phyloP scores from a whole-genome alignment of 352 stramenopile genomes.

The Phytophthora melonis region DNA sequence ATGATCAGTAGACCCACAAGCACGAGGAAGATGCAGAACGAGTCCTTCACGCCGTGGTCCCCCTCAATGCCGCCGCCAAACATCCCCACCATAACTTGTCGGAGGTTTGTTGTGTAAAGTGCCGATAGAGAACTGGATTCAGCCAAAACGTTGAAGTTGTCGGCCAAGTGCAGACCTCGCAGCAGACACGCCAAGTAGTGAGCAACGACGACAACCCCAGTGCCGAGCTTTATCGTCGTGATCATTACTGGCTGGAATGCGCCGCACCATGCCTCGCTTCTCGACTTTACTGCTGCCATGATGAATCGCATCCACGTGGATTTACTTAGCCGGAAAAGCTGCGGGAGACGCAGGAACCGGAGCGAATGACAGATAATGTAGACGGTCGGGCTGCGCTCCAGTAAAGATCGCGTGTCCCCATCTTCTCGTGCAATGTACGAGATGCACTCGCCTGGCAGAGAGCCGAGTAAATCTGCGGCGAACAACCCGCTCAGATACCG shows the following conservation, averaged over 20 bases:
- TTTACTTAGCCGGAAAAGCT: neutral
- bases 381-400: neutral
- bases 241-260: neutral
- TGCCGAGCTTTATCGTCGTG: neutral
- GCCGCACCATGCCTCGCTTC: neutral
- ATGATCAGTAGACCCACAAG: neutral
- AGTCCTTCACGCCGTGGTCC: neutral
- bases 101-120: constrained; percentile 1
- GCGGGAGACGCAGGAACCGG: constrained; percentile 3
- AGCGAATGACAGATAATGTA: constrained; percentile 9
- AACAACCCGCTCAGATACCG: constrained; percentile 3
- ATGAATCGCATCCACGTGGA: neutral
- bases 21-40: neutral
- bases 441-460: constrained; percentile 1
- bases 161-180: neutral
- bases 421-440: neutral
- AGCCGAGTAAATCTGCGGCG: neutral
- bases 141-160: neutral
- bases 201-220: neutral
- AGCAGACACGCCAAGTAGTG: neutral
- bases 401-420: neutral
- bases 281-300: neutral
- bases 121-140: neutral
- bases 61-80: neutral
- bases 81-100: neutral